These are phyloP conservation scores for Silene latifolia DNA, from an alignment of 148 eudicot genomes.

Conservation along the genomic window DNA sequence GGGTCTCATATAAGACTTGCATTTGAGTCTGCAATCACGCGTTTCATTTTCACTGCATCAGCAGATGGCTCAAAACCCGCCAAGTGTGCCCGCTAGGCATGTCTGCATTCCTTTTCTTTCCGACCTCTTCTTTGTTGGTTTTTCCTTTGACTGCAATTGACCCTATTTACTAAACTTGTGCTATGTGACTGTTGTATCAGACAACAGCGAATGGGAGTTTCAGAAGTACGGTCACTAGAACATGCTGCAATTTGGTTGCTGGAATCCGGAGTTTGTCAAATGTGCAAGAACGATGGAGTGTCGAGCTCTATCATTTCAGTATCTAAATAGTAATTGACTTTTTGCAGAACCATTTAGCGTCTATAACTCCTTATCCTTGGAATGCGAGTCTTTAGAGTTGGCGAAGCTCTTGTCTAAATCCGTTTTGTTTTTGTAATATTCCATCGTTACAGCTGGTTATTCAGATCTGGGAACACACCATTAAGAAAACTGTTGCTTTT, in stretches of 20 bases:
- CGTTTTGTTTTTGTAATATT: too few species aligned
- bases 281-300: too few species aligned
- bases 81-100: conserved; percentile 89
- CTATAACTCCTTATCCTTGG: conserved; percentile 5
- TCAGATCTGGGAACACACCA: too few species aligned
- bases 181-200: conserved; percentile 34
- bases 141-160: background rate
- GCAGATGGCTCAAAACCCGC: conserved; percentile 92
- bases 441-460: too few species aligned
- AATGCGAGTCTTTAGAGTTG: background rate
- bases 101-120: background rate
- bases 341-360: background rate
- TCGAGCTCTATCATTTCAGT: background rate
- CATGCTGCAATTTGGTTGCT: background rate
- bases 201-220: conserved; percentile 93
- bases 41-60: conserved; percentile 93
- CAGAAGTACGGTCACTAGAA: conserved; percentile 87
- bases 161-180: background rate
- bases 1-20: background rate
- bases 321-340: background rate
- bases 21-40: conserved; percentile 61
- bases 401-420: background rate
- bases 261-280: background rate
- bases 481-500: too few species aligned
- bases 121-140: background rate